Evolutionary conservation across 768 basidiomycete species (phyloP).

Genomic region (Tulasnella sp.): DNA sequence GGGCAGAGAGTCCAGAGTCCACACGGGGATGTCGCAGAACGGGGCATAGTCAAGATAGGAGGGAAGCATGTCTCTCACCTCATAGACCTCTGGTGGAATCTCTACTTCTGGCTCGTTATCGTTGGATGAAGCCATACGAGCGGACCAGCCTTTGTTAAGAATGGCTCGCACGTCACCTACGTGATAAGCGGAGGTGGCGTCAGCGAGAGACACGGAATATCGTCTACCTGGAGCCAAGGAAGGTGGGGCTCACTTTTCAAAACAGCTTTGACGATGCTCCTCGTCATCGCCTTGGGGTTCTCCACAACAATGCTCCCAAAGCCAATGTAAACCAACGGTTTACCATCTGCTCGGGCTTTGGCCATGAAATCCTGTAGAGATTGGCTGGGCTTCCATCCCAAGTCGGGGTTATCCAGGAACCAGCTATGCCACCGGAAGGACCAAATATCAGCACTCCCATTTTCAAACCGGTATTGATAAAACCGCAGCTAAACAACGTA

Average conservation of each 20-base stretch:
- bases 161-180: conserved; percentile 57
- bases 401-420: conserved; percentile 58
- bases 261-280: conserved; percentile 52
- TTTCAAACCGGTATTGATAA: not conserved
- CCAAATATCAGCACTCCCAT: not conserved
- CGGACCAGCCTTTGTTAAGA: conserved; percentile 61
- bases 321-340: conserved; percentile 62
- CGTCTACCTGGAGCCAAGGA: too few species aligned
- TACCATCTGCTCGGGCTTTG: conserved; percentile 46
- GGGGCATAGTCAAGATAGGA: not conserved
- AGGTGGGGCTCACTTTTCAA: conserved; percentile 40
- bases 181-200: not conserved
- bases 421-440: conserved; percentile 37
- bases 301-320: conserved; percentile 66
- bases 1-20: not conserved
- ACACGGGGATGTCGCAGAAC: not conserved
- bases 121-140: conserved; percentile 43
- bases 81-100: conserved; percentile 47
- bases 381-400: conserved; percentile 47
- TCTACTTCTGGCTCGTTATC: conserved; percentile 36
- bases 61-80: conserved; percentile 28
- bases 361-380: conserved; percentile 47
- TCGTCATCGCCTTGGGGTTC: conserved; percentile 46
- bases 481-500: conserved; percentile 27
- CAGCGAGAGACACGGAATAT: not conserved